Evolutionary conservation across 257 asterid genomes (phyloP), one percentile per base, ranked within the genome.

Genomic region (Gentiana straminea): DNA sequence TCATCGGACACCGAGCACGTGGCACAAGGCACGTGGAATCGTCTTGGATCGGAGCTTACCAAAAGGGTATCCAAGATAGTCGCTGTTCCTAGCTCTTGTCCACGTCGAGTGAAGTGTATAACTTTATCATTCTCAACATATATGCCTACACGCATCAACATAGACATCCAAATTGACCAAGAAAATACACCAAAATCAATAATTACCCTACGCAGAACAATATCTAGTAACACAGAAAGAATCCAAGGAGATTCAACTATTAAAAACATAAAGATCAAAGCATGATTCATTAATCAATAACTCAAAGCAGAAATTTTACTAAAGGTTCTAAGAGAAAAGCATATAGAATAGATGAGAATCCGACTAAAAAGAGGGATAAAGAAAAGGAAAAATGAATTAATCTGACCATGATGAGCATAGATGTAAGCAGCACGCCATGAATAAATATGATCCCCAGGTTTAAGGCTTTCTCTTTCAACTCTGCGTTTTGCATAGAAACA

Each of bases 11-110:
- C 81, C 54, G 65, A 56, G 61, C 97, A 92, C 2, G 83, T 73
- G 59, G 86, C 66, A 75, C 98, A 92, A 4, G 89, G 93, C 4
- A 75, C 35, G 35, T 5, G 77, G 7, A 86, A 62, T 6, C 79
- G 84, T 24, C 62, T 49, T 3, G 94, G 95, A 37, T 77, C 86
- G 32, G 98, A 91, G 76, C 96, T 87, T 35, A 84, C 77, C 56
- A 87, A 58, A n/a, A 91, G 49, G 67, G 72, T 8, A 59, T 91
- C 98, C 63, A 91, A 54, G 24, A 80, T 44, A 4, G 96, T 87
- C 44, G 95, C 98, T 0, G 98, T 87, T 24, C 96, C 95, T 11
- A 91, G 81, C 75, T 91, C 98, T 67, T 87, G 95, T 66, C 98
- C 97, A 4, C 84, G 98, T 49, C 98, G 79, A 0, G 97, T 91